phyloP scores from a whole-genome alignment of 768 basidiomycete genomes.

The Suillus paluster region DNA sequence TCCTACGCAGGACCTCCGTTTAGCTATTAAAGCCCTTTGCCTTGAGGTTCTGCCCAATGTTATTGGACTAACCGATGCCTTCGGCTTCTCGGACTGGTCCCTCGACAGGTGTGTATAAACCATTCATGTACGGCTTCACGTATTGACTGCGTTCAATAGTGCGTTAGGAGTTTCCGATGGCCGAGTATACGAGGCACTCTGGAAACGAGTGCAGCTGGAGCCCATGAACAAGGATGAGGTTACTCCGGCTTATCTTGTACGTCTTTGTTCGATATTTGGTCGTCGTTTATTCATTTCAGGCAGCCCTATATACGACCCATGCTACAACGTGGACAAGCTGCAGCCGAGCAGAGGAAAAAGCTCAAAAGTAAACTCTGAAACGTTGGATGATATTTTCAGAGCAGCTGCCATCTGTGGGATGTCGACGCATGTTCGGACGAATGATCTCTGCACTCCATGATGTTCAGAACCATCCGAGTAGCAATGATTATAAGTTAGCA shows the following conservation, averaged over 20 bases:
- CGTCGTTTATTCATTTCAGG: conserved; percentile 1
- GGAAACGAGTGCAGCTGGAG: conserved; percentile 59
- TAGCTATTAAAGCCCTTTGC: conserved; percentile 54
- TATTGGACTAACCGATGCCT: conserved; percentile 72
- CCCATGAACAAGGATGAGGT: conserved; percentile 60
- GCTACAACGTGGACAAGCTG: conserved; percentile 49
- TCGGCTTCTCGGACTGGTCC: conserved; percentile 78
- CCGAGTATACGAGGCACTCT: conserved; percentile 69
- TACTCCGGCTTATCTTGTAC: conserved; percentile 60
- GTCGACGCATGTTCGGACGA: neutral
- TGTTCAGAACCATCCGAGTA: neutral
- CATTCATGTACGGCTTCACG: neutral
- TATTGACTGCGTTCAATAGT: conserved; percentile 34
- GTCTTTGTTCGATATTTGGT: neutral
- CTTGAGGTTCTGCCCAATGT: conserved; percentile 60
- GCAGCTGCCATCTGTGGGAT: neutral
- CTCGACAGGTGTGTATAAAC: conserved; percentile 56
- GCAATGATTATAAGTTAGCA: neutral
- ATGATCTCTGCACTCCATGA: neutral
- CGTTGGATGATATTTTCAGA: neutral
- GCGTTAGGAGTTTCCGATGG: conserved; percentile 68
- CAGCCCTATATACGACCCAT: conserved; percentile 57
- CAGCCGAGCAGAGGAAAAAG: conserved; percentile 22
- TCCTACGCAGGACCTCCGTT: conserved; percentile 51
- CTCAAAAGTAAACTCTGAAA: neutral